Base-by-base conservation (phyloP, 768 basidiomycete species). In the Mycena epipterygia region DNA sequence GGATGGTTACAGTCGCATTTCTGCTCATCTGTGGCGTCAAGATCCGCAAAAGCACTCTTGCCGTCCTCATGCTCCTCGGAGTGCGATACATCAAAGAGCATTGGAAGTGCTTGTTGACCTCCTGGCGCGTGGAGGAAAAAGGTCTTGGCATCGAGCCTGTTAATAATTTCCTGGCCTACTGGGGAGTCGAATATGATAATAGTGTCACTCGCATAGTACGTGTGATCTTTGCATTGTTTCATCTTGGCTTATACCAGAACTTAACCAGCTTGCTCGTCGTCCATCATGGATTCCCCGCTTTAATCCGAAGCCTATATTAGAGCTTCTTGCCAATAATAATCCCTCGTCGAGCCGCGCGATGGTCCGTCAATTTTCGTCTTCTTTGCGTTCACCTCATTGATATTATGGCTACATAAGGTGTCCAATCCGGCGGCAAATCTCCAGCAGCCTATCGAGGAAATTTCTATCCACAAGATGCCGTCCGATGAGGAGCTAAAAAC, bases 101-200 rank as follows among this genome's bases (percentile, higher is more conserved):
- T 27, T 65, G 64, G 64, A 57, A 44, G 8, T 44, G 32, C 16
- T 12, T 65, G 0, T 27, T 65, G 21, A 65, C 53, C 2, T 56
- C 64, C 2, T 65, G 53, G 53, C 64, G 64, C 13, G 33, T 65
- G 1, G 64, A 65, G 44, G 55, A 65, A 11, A 8, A 48, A 2
- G 64, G 64, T 6, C 64, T 65, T 12, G 55, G 41, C 19, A 6
- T 14, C 19, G 23, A 23, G 0, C 30, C 64, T 1, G 41, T 57
- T 42, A 65, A 65, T 25, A 48, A 65, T 37, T 65, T 65, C 23
- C n/a, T 65, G 5, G 13, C 2, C 2, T 35, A 44, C 27, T 65
- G 64, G 64, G 32, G 25, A 1, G 6, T 30, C 2, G 21, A 33
- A n/a, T 48, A 48, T 27, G 46, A 48, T 8, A 39, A 39, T 23